Base-by-base conservation (phyloP, 129 eudicot genomes). In the Sambucus nigra region DNA sequence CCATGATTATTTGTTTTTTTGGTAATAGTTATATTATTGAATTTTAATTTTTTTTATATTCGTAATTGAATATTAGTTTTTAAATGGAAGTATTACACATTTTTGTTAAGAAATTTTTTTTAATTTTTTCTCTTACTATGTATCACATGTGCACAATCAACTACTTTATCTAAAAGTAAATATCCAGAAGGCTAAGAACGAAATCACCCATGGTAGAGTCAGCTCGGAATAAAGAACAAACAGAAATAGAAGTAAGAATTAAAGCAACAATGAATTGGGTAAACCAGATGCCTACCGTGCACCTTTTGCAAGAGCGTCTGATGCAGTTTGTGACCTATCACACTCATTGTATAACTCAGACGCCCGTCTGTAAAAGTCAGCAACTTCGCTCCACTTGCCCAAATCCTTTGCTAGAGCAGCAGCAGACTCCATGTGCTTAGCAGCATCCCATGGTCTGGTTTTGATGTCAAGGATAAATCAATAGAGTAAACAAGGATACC, bases 381-480 rank as follows among this genome's bases (percentile, higher is more conserved):
- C 72, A 66, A 84, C 97, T 73, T 89, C 93, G 63, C 39, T 76
- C 97, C 95, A 89, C 58, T 69, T 84, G 46, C 83, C 61, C 60
- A 78, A 57, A 51, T 84, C 97, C 64, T 76, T 81, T 53, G 95
- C 97, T 53, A 84, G 60, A 27, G 88, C 83, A 69, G 77, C 97
- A 33, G 97, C 97, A 19, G 95, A 76, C 56, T 89, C 97, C 97
- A 89, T 89, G 67, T 84, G 97, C 63, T 77, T 89, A 40, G 95
- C 97, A 73, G 97, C 97, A 79, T 89, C 97, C 97, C 97, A 89
- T 39, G 97, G 97, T 69, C 77, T 86, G 58, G 53, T 71, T 40
- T 27, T 59, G 47, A 68, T 41, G 71, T 78, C 61, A 80, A 85
- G 85, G 67, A 52, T 32, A 65, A 42, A 57, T 13, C 58, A 51